Base-by-base conservation (phyloP, 2,329 filamentous ascomycete genomes). In the Pseudodiploospora longispora region DNA sequence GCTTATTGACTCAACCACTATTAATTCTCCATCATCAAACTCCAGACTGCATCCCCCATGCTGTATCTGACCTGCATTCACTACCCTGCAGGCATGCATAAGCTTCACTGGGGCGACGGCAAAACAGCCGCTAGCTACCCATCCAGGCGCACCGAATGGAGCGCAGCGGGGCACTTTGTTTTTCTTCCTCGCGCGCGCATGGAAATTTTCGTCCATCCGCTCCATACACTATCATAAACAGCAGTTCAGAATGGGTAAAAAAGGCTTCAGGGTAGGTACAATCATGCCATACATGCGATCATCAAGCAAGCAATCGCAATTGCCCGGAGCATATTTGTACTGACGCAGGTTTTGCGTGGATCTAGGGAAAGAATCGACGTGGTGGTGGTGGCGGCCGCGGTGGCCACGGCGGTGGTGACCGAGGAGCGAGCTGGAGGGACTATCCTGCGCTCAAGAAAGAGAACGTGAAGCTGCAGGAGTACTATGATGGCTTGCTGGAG, bases 391-490 rank as follows among this genome's bases (percentile, higher is more conserved):
- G 62, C 39, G 59, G 63, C 27, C 61, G 63, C 46, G 59, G 62
- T 50, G 55, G 61, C 31, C 57, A 60, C 36, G 53, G 55, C 19
- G 49, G 55, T 36, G 47, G 52, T 36, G 49, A 51, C 4, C 41
- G 46, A 32, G 47, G 50, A 34, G 54, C 56, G 36, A 52, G 48
- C 27, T 67, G 59, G 58, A 61, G 57, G 47, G 62, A 66, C 52
- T 67, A 66, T 47, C 55, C 62, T 41, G 52, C 56, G 39, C 59
- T 95, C 43, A 67, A 74, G 55, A 93, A 90, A 70, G 70, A 82
- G 56, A 95, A 98, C 66, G 83, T 86, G 60, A 83, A 83, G 56
- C 84, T 95, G 52, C 85, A 97, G 68, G 72, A 74, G 51, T 97
- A 85, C 70, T 98, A 98, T 72, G 83, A 94, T 61, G 72, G 76